A percentile compares a stretch with the other conserved stretches of the same genome.
Evolutionary conservation across 2,329 filamentous ascomycete genomes (phyloP).

Genomic region (Pseudogymnoascus sp.): DNA sequence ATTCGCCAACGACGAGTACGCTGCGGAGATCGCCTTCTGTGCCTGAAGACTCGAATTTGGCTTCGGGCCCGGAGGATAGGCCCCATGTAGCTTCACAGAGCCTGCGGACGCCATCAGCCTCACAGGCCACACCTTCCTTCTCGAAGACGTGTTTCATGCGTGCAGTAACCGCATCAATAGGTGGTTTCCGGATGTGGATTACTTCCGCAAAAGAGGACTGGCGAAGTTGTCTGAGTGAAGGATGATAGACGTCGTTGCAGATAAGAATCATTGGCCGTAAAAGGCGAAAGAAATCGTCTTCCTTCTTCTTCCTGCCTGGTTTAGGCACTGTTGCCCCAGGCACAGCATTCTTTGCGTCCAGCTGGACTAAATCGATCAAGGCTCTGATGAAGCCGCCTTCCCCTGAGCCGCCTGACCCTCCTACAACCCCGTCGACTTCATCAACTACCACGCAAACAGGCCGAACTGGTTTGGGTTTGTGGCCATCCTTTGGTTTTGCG

Average conservation of each 20-base stretch:
- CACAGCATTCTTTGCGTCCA: slow-evolving; percentile 70
- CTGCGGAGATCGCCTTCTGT: slow-evolving; percentile 70
- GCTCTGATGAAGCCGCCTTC: slow-evolving; percentile 96
- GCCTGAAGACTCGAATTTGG: slow-evolving; percentile 58
- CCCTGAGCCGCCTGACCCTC: slow-evolving; percentile 65
- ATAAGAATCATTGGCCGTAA: slow-evolving; percentile 86
- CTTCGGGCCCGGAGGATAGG: slow-evolving; percentile 63
- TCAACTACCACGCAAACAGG: slow-evolving; percentile 93
- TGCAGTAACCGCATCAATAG: slow-evolving; percentile 73
- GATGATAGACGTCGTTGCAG: slow-evolving; percentile 95
- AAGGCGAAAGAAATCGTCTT: slow-evolving; percentile 78
- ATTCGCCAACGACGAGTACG: slow-evolving; percentile 79
- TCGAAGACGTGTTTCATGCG: slow-evolving; percentile 79
- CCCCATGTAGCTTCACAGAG: slow-evolving; percentile 80
- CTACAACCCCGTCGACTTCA: slow-evolving; percentile 90
- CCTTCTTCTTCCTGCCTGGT: slow-evolving; percentile 42
- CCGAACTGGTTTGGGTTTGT: slow-evolving; percentile 62
- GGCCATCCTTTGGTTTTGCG: slow-evolving; percentile 42
- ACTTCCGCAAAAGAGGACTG: slow-evolving; percentile 80
- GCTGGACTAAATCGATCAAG: slow-evolving; percentile 76
- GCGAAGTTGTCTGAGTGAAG: slow-evolving; percentile 77
- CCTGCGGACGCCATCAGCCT: slow-evolving; percentile 80
- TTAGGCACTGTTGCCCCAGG: slow-evolving; percentile 28
- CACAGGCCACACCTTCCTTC: slow-evolving; percentile 80
- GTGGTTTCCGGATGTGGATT: slow-evolving; percentile 82